Conservation (phyloP, 2,329 filamentous ascomycete species). For the Blastomyces parvus region DNA sequence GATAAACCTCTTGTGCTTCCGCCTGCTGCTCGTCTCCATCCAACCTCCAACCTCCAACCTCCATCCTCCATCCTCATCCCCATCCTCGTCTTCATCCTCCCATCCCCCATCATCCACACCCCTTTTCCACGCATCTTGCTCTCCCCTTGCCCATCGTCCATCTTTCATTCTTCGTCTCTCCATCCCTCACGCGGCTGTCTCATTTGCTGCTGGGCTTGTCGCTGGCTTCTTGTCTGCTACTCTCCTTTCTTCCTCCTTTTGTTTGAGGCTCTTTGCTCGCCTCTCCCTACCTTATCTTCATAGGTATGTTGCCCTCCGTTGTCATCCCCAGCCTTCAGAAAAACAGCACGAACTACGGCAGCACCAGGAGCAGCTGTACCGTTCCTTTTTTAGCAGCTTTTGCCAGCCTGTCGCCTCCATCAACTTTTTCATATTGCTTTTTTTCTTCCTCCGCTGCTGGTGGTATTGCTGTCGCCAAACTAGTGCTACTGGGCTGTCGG, state of each 20-base stretch:
- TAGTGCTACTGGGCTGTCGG: slow-evolving; percentile 17
- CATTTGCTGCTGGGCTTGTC: slow-evolving; percentile 4
- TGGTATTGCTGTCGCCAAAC: neutral
- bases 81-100: slow-evolving; percentile 1
- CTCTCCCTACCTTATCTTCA: neutral
- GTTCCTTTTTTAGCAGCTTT: neutral
- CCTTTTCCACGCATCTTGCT: slow-evolving; percentile 12
- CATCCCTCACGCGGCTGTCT: neutral
- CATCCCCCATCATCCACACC: slow-evolving; percentile 5
- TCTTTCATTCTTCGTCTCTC: slow-evolving; percentile 16
- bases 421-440: slow-evolving; percentile 22
- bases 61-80: slow-evolving; percentile 6
- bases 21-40: slow-evolving; percentile 14
- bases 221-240: slow-evolving; percentile 1
- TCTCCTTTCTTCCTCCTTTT: neutral
- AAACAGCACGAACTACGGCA: neutral
- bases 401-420: slow-evolving; percentile 6
- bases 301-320: neutral
- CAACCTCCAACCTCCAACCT: slow-evolving; percentile 13
- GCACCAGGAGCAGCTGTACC: neutral
- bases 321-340: neutral
- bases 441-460: slow-evolving; percentile 18
- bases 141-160: slow-evolving; percentile 17
- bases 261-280: neutral
- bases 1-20: slow-evolving; percentile 15